Conservation (phyloP, 306 rosid species). For the Oxytropis ochrocephala region DNA sequence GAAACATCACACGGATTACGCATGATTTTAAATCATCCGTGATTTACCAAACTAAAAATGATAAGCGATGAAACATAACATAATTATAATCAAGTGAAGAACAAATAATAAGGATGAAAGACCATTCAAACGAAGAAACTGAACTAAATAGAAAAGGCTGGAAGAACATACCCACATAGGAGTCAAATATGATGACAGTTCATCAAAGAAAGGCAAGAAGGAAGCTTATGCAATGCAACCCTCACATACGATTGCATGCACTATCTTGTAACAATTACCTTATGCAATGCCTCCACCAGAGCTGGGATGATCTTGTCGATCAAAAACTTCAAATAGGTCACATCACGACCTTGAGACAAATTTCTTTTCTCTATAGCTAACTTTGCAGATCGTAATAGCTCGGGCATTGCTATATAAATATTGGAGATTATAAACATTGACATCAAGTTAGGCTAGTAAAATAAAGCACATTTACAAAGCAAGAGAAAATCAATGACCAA, state of each 20-base stretch:
- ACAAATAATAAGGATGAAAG: not conserved
- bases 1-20: not conserved
- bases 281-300: slow-evolving; percentile 94
- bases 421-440: slow-evolving; percentile 14
- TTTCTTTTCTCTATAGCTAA: slow-evolving; percentile 94
- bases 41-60: not conserved
- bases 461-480: not conserved
- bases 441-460: not conserved
- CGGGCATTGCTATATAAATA: slow-evolving; percentile 80
- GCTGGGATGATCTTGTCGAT: slow-evolving; percentile 84
- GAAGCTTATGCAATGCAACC: slow-evolving; percentile 42
- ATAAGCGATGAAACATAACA: not conserved
- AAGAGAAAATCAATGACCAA: not conserved
- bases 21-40: not conserved
- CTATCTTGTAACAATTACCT: slow-evolving; percentile 57
- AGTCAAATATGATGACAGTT: slow-evolving; percentile 83
- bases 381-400: slow-evolving; percentile 86
- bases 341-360: slow-evolving; percentile 88
- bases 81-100: not conserved
- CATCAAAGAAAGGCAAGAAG: slow-evolving; percentile 93
- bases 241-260: not conserved
- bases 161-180: slow-evolving; percentile 98
- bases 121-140: not conserved
- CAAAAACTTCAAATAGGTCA: slow-evolving; percentile 73
- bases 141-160: not conserved